phyloP scores from a whole-genome alignment of 2,329 filamentous ascomycete genomes.

The Ceratocystis lukuohia region DNA sequence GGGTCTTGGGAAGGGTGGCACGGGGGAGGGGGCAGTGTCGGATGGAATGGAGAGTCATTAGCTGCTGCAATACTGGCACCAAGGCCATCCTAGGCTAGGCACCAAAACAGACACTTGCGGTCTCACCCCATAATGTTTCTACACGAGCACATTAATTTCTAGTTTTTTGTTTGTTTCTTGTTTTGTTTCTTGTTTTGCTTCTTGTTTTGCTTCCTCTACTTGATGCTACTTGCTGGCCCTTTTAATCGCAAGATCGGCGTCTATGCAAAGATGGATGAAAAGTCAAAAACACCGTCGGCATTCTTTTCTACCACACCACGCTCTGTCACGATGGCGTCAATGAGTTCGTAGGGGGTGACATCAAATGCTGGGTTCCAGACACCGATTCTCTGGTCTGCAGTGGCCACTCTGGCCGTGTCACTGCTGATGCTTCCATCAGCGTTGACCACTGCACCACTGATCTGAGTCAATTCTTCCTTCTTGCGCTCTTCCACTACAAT shows the following conservation, averaged over 20 bases:
- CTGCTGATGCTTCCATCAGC: slow-evolving; percentile 51
- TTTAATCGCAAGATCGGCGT: too few relatives aligned
- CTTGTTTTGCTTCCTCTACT: too few relatives aligned
- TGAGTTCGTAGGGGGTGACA: slow-evolving; percentile 75
- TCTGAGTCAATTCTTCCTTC: slow-evolving; percentile 66
- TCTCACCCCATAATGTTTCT: too few relatives aligned
- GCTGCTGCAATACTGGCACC: background rate
- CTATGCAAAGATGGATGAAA: slow-evolving; percentile 12
- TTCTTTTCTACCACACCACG: slow-evolving; percentile 74
- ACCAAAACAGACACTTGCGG: too few relatives aligned
- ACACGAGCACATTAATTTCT: too few relatives aligned
- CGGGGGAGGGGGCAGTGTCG: too few relatives aligned
- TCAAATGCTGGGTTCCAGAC: slow-evolving; percentile 98
- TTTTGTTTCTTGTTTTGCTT: too few relatives aligned
- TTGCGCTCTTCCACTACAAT: slow-evolving; percentile 88
- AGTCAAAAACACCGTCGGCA: slow-evolving; percentile 52
- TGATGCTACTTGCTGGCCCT: too few relatives aligned
- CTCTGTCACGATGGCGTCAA: slow-evolving; percentile 91
- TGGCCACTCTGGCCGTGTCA: slow-evolving; percentile 55
- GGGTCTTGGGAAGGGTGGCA: background rate
- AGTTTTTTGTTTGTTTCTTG: too few relatives aligned
- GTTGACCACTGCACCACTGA: slow-evolving; percentile 61
- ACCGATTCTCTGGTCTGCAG: slow-evolving; percentile 61
- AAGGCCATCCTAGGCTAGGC: too few relatives aligned
- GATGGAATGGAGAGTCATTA: background rate